Base-by-base conservation (phyloP, 495 filamentous ascomycete genomes). In the Aspergillus cristatus region DNA sequence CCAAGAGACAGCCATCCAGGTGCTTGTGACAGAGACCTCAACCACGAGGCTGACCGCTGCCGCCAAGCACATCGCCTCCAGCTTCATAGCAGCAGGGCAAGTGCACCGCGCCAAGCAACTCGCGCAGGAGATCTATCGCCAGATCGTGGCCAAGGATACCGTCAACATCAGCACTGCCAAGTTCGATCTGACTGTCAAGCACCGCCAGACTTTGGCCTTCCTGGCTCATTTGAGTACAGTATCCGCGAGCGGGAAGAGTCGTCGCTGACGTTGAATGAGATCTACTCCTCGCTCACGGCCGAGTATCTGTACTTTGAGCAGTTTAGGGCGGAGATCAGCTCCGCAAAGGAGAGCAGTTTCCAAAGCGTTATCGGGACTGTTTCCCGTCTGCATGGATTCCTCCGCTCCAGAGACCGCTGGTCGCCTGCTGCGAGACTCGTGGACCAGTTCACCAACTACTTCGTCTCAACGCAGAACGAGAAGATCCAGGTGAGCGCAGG, bases 261-360 rank as follows among this genome's bases (percentile, higher is more conserved):
- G 8, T 55, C 47, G 12, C 14, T 53, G 12, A 59, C 54, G 7
- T 28, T 65, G 35, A 59, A 57, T 18, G 61, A 65, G 38, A 55
- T 65, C 25, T 50, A 57, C 37, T 55, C 61, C 1, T 40, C 54
- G 8, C 38, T 65, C 20, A 54, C 55, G 7, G 57, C 61, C 7
- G 51, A 65, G 39, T 59, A 56, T 28, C 46, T 59, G 11, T 62
- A 65, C 42, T 65, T 61, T 25, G 58, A 62, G 42, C 58, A 57
- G 34, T 55, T 62, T 55, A 48, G 58, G 25, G 50, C 33, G 37
- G 44, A 44, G 7, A 47, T 49, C 24, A 42, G 34, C 14, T 47
- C 52, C 18, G n/a, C n/a, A n/a, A 62, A 60, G 48, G 47, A 28
- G 28, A 54, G 42, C 46, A 51, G 46, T 14, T 46, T 64, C 28